Conservation (phyloP, 208 protist species). For the Trypanosoma platydactyli region DNA sequence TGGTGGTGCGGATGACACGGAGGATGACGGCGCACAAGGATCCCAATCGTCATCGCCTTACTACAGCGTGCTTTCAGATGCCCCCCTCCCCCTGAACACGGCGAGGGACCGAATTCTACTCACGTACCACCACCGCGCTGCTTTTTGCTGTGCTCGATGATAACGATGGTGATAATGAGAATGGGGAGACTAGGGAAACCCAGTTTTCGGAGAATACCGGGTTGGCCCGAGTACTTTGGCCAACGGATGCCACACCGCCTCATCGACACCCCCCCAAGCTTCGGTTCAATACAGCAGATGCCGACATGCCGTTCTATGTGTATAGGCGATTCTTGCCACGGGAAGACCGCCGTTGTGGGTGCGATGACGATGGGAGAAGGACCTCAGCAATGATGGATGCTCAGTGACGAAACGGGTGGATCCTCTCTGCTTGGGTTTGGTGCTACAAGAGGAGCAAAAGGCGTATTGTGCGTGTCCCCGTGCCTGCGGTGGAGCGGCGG, state of each 20-base stretch:
- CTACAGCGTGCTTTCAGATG: slow-evolving; percentile 22
- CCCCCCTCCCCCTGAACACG: slow-evolving; percentile 38
- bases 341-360: neutral
- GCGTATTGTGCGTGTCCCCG: slow-evolving; percentile 52
- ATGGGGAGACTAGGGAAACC: neutral
- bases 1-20: neutral
- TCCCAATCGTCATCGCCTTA: neutral
- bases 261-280: slow-evolving; percentile 3
- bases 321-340: slow-evolving; percentile 40
- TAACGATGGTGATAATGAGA: neutral
- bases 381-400: neutral
- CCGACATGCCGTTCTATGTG: slow-evolving; percentile 39
- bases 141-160: slow-evolving; percentile 28
- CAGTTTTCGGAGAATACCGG: too few relatives aligned
- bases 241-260: neutral
- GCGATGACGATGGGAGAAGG: neutral
- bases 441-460: slow-evolving; percentile 22
- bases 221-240: too few relatives aligned
- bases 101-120: slow-evolving; percentile 39
- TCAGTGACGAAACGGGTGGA: slow-evolving; percentile 7
- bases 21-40: neutral
- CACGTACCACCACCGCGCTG: slow-evolving; percentile 52
- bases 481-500: slow-evolving; percentile 59
- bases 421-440: slow-evolving; percentile 13
- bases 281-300: slow-evolving; percentile 9